Conservation (phyloP, 2,329 filamentous ascomycete species). For the Celoporthe dispersa region DNA sequence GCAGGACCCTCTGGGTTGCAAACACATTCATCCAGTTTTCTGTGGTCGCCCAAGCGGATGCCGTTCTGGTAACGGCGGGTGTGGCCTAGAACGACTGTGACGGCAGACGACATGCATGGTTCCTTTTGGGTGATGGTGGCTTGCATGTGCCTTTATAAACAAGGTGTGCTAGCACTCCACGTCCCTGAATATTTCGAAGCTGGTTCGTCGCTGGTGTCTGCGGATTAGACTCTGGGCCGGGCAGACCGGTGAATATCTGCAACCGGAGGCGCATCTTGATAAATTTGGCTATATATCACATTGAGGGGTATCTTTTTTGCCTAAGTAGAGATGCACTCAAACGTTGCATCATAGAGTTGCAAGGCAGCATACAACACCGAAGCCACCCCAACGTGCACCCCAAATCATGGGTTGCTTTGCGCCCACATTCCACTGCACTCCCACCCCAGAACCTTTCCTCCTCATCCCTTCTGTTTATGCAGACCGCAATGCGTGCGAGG, state of each 20-base stretch:
- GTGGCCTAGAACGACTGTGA: background rate
- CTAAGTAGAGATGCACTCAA: background rate
- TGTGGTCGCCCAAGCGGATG: background rate
- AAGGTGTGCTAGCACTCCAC: too few relatives aligned
- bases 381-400: background rate
- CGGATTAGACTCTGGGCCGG: background rate
- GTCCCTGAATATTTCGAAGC: too few relatives aligned
- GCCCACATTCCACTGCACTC: background rate
- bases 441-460: background rate
- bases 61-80: background rate
- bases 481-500: background rate
- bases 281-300: background rate
- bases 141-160: background rate
- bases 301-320: background rate
- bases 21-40: background rate
- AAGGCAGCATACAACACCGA: background rate
- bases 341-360: background rate
- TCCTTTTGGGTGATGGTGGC: background rate
- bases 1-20: background rate
- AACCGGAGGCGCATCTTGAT: background rate
- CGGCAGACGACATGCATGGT: background rate
- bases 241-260: background rate
- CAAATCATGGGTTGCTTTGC: constrained; percentile 4
- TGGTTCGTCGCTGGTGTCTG: background rate
- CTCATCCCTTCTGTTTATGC: background rate